Evolutionary conservation across 345 rosid genomes (phyloP), one percentile per base, ranked within the genome.

Genomic region (Trapa bicornis): DNA sequence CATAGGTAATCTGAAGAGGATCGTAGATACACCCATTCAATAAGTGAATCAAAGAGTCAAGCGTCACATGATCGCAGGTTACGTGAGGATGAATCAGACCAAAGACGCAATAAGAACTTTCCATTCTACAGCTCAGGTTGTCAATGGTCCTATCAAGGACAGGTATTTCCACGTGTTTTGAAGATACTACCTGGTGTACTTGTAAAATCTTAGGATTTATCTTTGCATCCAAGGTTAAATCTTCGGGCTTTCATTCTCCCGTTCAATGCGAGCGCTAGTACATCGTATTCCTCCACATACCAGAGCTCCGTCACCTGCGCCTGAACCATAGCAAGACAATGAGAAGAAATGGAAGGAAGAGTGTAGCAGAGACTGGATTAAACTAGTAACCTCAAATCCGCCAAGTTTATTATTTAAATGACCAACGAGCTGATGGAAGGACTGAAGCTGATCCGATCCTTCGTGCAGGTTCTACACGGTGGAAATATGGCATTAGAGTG

Each of bases 261-360:
- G 52, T 85, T 78, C 29, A 22, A 22, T 22, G 29, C 29, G 29
- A 22, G 29, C 29, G 29, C 29, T 22, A 22, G 29, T 22, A 22
- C 29, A 22, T 22, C 29, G 29, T 22, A 22, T 22, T 22, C 29
- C 29, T 22, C 29, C 29, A 22, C 29, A 22, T 22, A 22, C 92
- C 92, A 87, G 33, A 90, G 79, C 75, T 90, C 90, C 37, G 90
- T 84, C 71, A 90, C 86, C 71, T 65, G 37, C 38, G 97, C 95
- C 95, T 90, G 82, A 60, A 43, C 36, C 39, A 60, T 36, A 43
- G 65, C 0, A 8, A 68, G 37, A 68, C 47, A 43, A 3, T 4
- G 43, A 37, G 1, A 54, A 9, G 37, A 36, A 42, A 29, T 45
- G 48, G 13, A 45, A 45, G 12, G 5, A 47, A 45, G 29, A 22